A percentile compares a stretch with the other conserved stretches of the same genome.
These are phyloP conservation scores for Ogataea pilisensis DNA, from an alignment of 805 yeast species.

Conservation along the genomic window DNA sequence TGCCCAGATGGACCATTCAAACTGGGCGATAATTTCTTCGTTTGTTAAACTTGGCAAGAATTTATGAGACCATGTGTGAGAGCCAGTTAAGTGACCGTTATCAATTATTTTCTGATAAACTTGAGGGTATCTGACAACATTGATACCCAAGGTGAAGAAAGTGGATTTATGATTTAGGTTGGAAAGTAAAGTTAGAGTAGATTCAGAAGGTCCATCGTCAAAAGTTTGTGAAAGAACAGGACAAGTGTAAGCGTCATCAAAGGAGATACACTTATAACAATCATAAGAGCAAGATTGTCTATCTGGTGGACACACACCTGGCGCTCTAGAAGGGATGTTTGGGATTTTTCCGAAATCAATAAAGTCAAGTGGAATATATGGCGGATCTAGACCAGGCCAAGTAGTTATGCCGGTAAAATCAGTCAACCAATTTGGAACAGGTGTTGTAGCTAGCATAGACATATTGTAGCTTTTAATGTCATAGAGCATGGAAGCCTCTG, in stretches of 20 bases:
- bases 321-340: slow-evolving; percentile 40
- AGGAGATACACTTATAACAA: slow-evolving; percentile 72
- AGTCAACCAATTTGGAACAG: slow-evolving; percentile 74
- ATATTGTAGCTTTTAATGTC: slow-evolving; percentile 18
- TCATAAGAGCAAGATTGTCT: slow-evolving; percentile 75
- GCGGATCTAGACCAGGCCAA: slow-evolving; percentile 90
- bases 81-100: slow-evolving; percentile 75
- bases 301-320: slow-evolving; percentile 55
- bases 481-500: not conserved
- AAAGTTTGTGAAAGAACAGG: slow-evolving; percentile 77
- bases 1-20: slow-evolving; percentile 97
- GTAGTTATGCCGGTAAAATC: slow-evolving; percentile 65
- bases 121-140: slow-evolving; percentile 74
- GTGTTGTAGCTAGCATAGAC: slow-evolving; percentile 23
- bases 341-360: slow-evolving; percentile 57
- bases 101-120: slow-evolving; percentile 52
- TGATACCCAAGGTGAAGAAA: slow-evolving; percentile 81
- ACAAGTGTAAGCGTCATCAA: slow-evolving; percentile 76
- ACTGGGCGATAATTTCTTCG: slow-evolving; percentile 80
- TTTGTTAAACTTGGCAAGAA: slow-evolving; percentile 74
- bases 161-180: slow-evolving; percentile 57
- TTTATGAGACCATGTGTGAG: slow-evolving; percentile 92
- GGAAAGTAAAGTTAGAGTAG: slow-evolving; percentile 57
- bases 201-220: slow-evolving; percentile 90
- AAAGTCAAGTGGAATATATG: slow-evolving; percentile 77